These are phyloP conservation scores for Serendipita sp. DNA, from an alignment of 768 basidiomycete species.

Conservation along the genomic window DNA sequence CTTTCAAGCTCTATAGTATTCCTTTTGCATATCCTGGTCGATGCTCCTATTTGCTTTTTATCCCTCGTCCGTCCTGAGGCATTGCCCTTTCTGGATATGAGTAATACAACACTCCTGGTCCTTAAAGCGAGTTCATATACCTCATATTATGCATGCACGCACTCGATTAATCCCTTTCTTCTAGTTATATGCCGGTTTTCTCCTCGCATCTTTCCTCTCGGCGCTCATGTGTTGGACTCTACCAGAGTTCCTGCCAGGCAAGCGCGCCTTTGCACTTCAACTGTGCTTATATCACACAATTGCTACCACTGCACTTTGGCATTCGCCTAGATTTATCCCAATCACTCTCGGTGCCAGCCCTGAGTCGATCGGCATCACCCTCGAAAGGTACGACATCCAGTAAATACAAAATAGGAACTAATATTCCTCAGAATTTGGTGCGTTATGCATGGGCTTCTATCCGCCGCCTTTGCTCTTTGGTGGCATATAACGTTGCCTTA, in stretches of 20 bases:
- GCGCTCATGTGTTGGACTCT: slow-evolving; percentile 49
- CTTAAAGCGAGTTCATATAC: slow-evolving; percentile 39
- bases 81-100: slow-evolving; percentile 63
- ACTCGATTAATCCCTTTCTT: not conserved
- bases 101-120: slow-evolving; percentile 63
- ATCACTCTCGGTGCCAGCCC: slow-evolving; percentile 42
- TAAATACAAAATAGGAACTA: no score
- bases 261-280: slow-evolving; percentile 63
- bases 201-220: slow-evolving; percentile 42
- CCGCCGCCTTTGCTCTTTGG: not conserved
- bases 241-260: slow-evolving; percentile 78
- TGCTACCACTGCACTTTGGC: slow-evolving; percentile 55
- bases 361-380: slow-evolving; percentile 21
- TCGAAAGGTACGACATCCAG: not conserved
- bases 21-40: slow-evolving; percentile 63
- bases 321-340: slow-evolving; percentile 68
- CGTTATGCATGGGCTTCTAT: not conserved
- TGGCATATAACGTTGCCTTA: slow-evolving; percentile 3
- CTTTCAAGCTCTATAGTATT: slow-evolving; percentile 44
- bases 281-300: slow-evolving; percentile 63
- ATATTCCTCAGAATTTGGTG: not conserved
- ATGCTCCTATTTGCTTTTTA: slow-evolving; percentile 58
- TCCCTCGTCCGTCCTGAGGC: slow-evolving; percentile 26
- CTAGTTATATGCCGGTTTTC: slow-evolving; percentile 54
- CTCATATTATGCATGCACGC: not conserved